Evolutionary conservation across 345 rosid species (phyloP), one percentile per base, ranked within the genome.

Genomic region (Garcia nutans): DNA sequence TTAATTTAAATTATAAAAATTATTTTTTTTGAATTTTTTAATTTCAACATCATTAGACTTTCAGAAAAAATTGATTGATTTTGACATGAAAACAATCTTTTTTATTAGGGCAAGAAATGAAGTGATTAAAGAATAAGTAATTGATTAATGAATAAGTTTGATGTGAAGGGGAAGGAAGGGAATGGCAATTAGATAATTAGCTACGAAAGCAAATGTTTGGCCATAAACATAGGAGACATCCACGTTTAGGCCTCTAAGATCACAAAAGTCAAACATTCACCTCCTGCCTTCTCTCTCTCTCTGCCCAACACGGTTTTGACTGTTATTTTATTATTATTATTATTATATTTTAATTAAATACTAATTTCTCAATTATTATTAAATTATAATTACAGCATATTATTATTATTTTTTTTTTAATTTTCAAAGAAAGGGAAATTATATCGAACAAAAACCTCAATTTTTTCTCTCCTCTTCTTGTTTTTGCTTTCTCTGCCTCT

Each of bases 241-340:
- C 64, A 52, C 49, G 67, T 73, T 78, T 73, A 73, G 74, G 45
- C 8, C 73, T 28, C n/a, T 62, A n/a, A 61, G 56, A 54, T 17
- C 20, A 15, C n/a, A 15, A 54, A 54, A 6, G 73, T 68, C 64
- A 67, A 68, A 78, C 66, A 24, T 28, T 3, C 55, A 1, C 15
- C 11, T 13, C 31, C 70, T 68, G 3, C 50, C 54, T 37, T 5
- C 6, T 3, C 41, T 33, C 41, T 33, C 55, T 8, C 68, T 44
- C 67, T 62, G 11, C 77, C 82, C 71, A 77, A 82, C 89, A 74
- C 89, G 88, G 74, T 75, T 84, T 84, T 89, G 88, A 83, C 85
- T 84, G 55, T 13, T 54, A 20, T 6, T 47, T 13, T 8, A 37
- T 62, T 31, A 37, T 37, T 84, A 58, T 17, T 54, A 20, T n/a